A percentile compares a stretch with the other conserved stretches of the same genome.
These are phyloP conservation scores for Penicillium sp. DNA, from an alignment of 2,329 filamentous ascomycete species.

Conservation along the genomic window DNA sequence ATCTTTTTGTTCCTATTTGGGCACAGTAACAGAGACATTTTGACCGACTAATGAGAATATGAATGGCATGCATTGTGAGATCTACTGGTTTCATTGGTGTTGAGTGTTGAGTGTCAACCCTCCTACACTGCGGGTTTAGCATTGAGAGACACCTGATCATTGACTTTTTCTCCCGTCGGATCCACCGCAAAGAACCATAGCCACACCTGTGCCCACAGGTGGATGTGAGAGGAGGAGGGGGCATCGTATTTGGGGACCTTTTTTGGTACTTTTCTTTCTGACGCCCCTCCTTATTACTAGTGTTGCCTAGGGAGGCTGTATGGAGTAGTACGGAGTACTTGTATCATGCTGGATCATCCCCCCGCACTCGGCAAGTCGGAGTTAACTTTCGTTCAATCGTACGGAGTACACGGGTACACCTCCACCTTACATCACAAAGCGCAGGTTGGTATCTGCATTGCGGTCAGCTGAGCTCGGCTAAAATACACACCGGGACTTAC, in stretches of 20 bases:
- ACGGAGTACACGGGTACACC: not conserved
- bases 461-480: conserved; percentile 12
- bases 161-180: conserved; percentile 2
- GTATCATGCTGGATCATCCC: not conserved
- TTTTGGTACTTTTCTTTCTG: not conserved
- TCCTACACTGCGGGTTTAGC: not conserved
- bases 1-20: not conserved
- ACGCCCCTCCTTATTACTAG: not conserved
- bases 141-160: not conserved
- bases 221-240: not conserved
- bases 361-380: not conserved
- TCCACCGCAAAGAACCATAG: conserved; percentile 3
- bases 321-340: not conserved
- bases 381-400: conserved; percentile 2
- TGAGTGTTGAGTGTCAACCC: not conserved
- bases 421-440: conserved; percentile 64
- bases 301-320: not conserved
- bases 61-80: not conserved
- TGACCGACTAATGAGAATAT: not conserved
- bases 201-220: conserved; percentile 1
- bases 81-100: not conserved
- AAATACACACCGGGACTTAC: conserved; percentile 56
- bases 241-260: not conserved
- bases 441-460: conserved; percentile 60
- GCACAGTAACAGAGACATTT: not conserved